phyloP scores from a whole-genome alignment of 305 asterid species.

The Fraxinus platypoda region DNA sequence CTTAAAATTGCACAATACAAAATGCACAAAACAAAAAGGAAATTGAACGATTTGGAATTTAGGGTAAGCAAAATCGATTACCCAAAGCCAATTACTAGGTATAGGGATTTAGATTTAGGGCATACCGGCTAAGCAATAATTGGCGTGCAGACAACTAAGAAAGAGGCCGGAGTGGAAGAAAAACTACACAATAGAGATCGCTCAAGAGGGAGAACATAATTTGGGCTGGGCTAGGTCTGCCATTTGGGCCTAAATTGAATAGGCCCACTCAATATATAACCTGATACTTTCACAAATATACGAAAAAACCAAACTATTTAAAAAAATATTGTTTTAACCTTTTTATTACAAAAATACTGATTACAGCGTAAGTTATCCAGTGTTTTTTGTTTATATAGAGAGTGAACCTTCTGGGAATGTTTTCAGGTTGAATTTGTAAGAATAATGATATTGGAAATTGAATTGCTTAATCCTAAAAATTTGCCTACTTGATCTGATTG shows the following conservation, averaged over 20 bases:
- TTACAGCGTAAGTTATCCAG: neutral
- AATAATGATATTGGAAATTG: conserved; percentile 4
- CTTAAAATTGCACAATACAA: neutral
- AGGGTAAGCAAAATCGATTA: neutral
- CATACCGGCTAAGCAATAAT: neutral
- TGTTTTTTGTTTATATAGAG: neutral
- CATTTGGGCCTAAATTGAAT: neutral
- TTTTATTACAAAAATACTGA: no score
- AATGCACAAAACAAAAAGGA: neutral
- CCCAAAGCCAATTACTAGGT: neutral
- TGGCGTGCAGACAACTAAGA: neutral
- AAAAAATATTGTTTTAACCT: no score
- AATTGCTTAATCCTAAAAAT: neutral
- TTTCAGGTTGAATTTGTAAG: neutral
- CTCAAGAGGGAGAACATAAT: neutral
- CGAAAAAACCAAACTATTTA: no score
- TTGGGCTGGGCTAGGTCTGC: neutral
- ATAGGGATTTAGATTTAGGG: neutral
- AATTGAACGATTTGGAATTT: neutral
- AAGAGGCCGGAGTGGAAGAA: neutral
- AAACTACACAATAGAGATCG: neutral
- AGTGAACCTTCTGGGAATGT: neutral
- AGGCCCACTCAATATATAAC: neutral
- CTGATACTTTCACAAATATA: no score
- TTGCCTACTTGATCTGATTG: no score